Percentiles rank a stretch among this genome's conserved stretches.
Evolutionary conservation across 1,139 yeast species (phyloP).

Genomic region (Meyerozyma carpophila): DNA sequence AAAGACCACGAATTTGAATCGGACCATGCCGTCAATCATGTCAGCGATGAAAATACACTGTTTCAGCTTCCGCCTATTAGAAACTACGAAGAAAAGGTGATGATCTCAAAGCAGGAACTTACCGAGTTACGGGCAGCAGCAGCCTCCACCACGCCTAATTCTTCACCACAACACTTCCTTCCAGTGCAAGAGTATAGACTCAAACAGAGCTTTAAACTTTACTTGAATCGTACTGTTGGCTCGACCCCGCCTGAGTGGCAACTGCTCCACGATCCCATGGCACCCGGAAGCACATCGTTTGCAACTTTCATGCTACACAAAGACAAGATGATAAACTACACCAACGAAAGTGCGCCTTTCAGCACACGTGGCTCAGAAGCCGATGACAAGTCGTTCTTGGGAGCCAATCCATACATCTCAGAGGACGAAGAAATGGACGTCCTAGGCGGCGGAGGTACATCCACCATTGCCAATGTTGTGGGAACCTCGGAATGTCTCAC

Average conservation of each 20-base stretch:
- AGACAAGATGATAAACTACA: not conserved
- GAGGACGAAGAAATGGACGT: slow-evolving; percentile 31
- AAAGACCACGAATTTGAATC: not conserved
- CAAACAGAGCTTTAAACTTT: not conserved
- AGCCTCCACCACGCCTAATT: not conserved
- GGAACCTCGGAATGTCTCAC: not conserved
- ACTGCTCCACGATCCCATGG: not conserved
- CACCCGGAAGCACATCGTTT: not conserved
- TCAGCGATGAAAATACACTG: not conserved
- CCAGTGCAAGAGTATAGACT: not conserved
- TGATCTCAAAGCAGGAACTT: not conserved
- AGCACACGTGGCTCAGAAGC: not conserved
- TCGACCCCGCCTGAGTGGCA: not conserved
- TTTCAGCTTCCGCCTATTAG: not conserved
- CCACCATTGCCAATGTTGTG: not conserved
- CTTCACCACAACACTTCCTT: not conserved
- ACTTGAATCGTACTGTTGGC: not conserved
- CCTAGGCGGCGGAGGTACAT: slow-evolving; percentile 21
- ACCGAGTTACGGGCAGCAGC: not conserved
- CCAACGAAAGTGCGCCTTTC: not conserved
- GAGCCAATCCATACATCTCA: slow-evolving; percentile 20
- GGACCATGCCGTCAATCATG: not conserved
- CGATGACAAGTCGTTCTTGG: slow-evolving; percentile 3
- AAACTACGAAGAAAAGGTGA: not conserved
- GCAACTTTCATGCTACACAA: not conserved